Evolutionary conservation across 1,284 basidiomycete genomes (phyloP).

Genomic region (Rhodotorula sp.): DNA sequence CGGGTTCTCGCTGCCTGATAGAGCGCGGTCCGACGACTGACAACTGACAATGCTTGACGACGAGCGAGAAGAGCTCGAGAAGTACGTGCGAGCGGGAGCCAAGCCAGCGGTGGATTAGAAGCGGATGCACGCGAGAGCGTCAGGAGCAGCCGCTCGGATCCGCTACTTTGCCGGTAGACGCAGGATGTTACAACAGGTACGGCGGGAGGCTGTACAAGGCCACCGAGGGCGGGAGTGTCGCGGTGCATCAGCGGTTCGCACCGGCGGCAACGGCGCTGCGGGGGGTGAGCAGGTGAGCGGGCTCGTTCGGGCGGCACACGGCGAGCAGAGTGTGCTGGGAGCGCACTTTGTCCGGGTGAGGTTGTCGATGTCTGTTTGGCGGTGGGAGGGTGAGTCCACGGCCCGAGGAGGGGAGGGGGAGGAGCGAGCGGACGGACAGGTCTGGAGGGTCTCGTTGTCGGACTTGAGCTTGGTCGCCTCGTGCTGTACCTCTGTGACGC

Average conservation of each 20-base stretch:
- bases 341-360: slow-evolving; percentile 59
- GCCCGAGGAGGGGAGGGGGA: too few species aligned
- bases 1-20: too few species aligned
- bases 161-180: too few species aligned
- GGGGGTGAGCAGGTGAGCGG: not conserved
- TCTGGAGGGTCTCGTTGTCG: slow-evolving; percentile 77
- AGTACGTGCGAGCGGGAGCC: too few species aligned
- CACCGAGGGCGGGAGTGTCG: not conserved
- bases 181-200: not conserved
- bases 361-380: slow-evolving; percentile 67
- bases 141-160: too few species aligned
- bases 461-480: slow-evolving; percentile 74
- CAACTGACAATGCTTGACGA: too few species aligned
- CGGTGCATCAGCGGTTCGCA: not conserved
- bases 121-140: too few species aligned
- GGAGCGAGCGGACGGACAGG: slow-evolving; percentile 53
- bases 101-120: too few species aligned
- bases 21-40: too few species aligned
- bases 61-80: too few species aligned
- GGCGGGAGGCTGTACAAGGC: not conserved
- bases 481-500: slow-evolving; percentile 67
- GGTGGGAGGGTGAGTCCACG: not conserved
- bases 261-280: slow-evolving; percentile 20
- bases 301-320: rapidly evolving
- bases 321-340: too few species aligned